Base-by-base conservation (phyloP, 75 land plant species). In the Selaginella moellendorffii region DNA sequence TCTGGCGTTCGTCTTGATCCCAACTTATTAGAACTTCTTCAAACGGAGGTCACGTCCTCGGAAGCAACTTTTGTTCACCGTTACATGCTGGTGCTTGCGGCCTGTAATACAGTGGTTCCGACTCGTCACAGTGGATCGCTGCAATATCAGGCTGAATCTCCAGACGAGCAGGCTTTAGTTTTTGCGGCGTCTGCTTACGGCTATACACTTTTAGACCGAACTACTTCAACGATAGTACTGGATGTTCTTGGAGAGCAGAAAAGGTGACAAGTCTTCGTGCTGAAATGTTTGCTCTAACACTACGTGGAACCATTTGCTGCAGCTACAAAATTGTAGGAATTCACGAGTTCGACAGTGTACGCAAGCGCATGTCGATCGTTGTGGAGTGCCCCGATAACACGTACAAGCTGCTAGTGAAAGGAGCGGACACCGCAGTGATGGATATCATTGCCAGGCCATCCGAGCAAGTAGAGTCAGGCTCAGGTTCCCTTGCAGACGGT, bases 101-200 rank as follows among this genome's bases (percentile, higher is more conserved):
- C 95, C 1, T 89, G 95, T 51, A 89, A 89, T 58, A 86, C 95
- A 28, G 84, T 90, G 5, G 82, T 90, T 21, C 97, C 97, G 25
- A 82, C 86, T 27, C 59, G 67, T 27, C 67, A 64, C 19, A 59
- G 25, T 9, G 23, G 58, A 20, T 36, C 12, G 72, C 86, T 54
- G 83, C 77, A 20, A 1, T 88, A 88, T 60, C 93, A 88, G 69
- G 90, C 88, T 29, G 91, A 90, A 66, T 90, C 96, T 65, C 91
- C 91, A 52, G 96, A 90, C 83, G 96, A 90, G 71, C 96, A 86
- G 65, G 90, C 91, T 24, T 65, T 90, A 19, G 96, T 90, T 54
- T 28, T 78, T 63, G 96, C 91, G 2, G 96, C 96, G 28, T 71
- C 87, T 58, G 73, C 85, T 30, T 86, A 90, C 78, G 96, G 91